Evolutionary conservation across 2,329 filamentous ascomycete species (phyloP), one percentile per base, ranked within the genome.

Genomic region (Gaeumannomyces sp.): DNA sequence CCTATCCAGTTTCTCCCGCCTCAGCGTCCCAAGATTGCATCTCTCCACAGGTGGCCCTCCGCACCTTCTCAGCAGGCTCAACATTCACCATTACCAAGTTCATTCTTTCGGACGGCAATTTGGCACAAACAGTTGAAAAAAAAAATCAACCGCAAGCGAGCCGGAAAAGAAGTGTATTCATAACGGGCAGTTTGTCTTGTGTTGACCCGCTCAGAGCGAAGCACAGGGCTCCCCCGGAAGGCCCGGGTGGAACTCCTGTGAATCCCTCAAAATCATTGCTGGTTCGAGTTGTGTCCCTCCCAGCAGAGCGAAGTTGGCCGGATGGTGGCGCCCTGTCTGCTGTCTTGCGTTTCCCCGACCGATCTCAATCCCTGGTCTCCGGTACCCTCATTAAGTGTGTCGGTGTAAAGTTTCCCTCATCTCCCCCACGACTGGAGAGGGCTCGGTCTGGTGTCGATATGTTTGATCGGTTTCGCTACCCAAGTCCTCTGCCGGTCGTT

Each of bases 91-190:
- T 53, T 4, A n/a, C n/a, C 19, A 22, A 2, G 4, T n/a, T 10
- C 45, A n/a, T 53, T 13, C 11, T n/a, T 22, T 53, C 45, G 16
- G 22, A 8, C 45, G 14, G 14, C 45, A 53, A 14, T 1, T n/a
- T 22, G 6, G 45, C 22, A 53, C 45, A 29, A 13, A 28, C 25
- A 13, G 57, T 29, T 22, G 25, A 22, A 27, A 31, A 28, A 25
- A 25, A 22, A 33, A 60, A 38, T 31, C 31, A 31, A 31, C 59
- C 38, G 29, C 59, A 60, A 38, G 59, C 11, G 59, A 33, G 59
- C 59, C 31, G 31, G 19, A 60, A 35, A 59, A 28, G 57, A 59
- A 60, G 31, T 60, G 14, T 60, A 60, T 60, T 60, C 59, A 60
- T 16, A 60, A 60, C 59, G 19, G 29, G 59, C 31, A 14, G 27